Evolutionary conservation across 23 red algal species (phyloP), one percentile per base, ranked within the genome.

Genomic region (Pyropia yezoensis): DNA sequence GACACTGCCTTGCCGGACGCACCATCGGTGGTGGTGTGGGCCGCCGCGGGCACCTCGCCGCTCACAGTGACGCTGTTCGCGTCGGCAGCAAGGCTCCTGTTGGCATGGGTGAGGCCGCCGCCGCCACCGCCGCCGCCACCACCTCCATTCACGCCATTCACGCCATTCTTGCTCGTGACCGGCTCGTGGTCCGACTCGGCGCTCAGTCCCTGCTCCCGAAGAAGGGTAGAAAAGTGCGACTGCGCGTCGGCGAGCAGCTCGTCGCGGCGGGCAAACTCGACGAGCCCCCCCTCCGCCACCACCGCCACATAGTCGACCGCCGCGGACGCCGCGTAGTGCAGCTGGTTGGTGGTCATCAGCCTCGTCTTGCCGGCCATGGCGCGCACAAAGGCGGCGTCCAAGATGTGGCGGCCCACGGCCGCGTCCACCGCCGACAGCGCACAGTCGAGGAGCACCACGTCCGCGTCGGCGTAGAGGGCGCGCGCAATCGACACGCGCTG

Each of bases 351-450:
- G 0, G 82, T 63, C 16, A 95, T 73, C 21, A 95, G 27, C 24
- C 80, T 47, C 11, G 80, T 77, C 32, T 70, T 87, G 18, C 65
- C 63, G 0, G 52, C 49, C 19, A 95, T 18, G 49, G 69, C 56
- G 0, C 63, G 63, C 12, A 71, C 73, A n/a, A 95, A 82, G 15
- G 81, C 87, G 16, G 78, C 71, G 26, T 87, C 59, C 18, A 70
- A 95, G 21, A 95, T 95, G 25, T 66, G 75, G 14, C 50, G 68
- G 14, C 71, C 89, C 12, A 95, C 89, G 32, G 81, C 76, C 26
- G 89, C 89, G 55, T 95, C 89, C 19, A 95, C 89, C 20, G 89
- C 89, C 21, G 59, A 54, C 27, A 95, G 63, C 54, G 79, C 61
- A 59, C 80, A 82, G 53, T 95, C 89, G 20, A 95, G 66, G 18